phyloP scores from a whole-genome alignment of 306 rosid genomes.

The Begonia masoniana region DNA sequence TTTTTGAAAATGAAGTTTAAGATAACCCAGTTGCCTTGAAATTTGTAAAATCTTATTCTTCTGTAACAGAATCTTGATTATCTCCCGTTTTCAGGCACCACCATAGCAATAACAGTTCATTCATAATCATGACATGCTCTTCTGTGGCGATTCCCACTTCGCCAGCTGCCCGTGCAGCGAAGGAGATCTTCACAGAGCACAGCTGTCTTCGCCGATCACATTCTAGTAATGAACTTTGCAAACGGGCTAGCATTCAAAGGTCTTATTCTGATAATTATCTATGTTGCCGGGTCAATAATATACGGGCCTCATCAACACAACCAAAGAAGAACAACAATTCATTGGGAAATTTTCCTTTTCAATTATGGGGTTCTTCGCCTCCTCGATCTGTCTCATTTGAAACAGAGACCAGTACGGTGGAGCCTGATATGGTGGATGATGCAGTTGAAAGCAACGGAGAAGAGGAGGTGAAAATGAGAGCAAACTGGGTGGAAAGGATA shows the following conservation, averaged over 20 bases:
- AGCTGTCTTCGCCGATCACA: conserved; percentile 37
- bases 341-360: conserved; percentile 47
- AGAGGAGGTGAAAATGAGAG: conserved; percentile 40
- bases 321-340: conserved; percentile 41
- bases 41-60: neutral
- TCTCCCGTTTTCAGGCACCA: neutral
- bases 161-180: conserved; percentile 19
- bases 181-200: conserved; percentile 28
- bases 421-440: conserved; percentile 16
- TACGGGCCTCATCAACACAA: conserved; percentile 29
- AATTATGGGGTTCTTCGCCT: conserved; percentile 43
- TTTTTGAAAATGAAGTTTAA: conserved; percentile 3
- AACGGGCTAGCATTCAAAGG: conserved; percentile 24
- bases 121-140: conserved; percentile 32
- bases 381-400: conserved; percentile 45
- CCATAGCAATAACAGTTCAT: neutral
- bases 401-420: conserved; percentile 24
- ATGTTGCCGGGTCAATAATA: conserved; percentile 22
- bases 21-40: neutral
- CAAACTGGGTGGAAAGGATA: conserved; percentile 84
- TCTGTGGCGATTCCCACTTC: conserved; percentile 45
- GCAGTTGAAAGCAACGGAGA: conserved; percentile 10
- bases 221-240: conserved; percentile 37
- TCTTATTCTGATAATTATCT: conserved; percentile 63
- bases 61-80: neutral